phyloP scores from a whole-genome alignment of 495 filamentous ascomycete genomes.

The Umbilicaria muhlenbergii region DNA sequence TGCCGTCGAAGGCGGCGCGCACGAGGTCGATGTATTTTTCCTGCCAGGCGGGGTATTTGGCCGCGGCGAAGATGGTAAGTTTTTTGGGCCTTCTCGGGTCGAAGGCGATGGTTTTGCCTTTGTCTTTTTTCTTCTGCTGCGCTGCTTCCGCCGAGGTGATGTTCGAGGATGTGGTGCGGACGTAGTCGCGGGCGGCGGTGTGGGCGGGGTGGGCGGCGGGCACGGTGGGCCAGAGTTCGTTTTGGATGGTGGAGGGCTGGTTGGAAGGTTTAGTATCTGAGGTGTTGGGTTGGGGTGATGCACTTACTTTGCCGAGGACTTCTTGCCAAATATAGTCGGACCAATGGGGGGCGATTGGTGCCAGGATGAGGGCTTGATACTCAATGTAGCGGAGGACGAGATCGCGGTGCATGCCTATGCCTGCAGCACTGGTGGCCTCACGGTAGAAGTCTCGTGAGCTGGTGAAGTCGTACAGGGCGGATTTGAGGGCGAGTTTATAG shows the following conservation, averaged over 20 bases:
- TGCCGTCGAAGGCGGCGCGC: slow-evolving; percentile 41
- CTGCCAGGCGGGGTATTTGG: slow-evolving; percentile 75
- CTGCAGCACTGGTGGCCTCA: slow-evolving; percentile 55
- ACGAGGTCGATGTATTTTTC: slow-evolving; percentile 77
- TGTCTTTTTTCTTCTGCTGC: slow-evolving; percentile 67
- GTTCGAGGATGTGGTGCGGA: slow-evolving; percentile 54
- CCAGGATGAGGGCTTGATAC: slow-evolving; percentile 69
- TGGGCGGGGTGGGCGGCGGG: slow-evolving; percentile 44
- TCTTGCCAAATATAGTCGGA: slow-evolving; percentile 87
- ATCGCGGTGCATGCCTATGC: slow-evolving; percentile 70
- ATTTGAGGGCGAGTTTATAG: slow-evolving; percentile 88
- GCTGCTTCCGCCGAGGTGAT: slow-evolving; percentile 77
- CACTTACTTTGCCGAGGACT: slow-evolving; percentile 54
- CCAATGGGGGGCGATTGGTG: slow-evolving; percentile 83
- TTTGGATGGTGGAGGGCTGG: slow-evolving; percentile 53
- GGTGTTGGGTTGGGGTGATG: neutral
- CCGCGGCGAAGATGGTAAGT: slow-evolving; percentile 72
- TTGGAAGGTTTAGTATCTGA: neutral
- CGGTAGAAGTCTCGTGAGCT: slow-evolving; percentile 82
- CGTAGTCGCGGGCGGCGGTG: slow-evolving; percentile 65
- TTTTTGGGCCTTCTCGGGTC: slow-evolving; percentile 85
- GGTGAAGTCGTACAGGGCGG: slow-evolving; percentile 77
- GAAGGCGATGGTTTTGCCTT: slow-evolving; percentile 68
- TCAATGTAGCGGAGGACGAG: slow-evolving; percentile 63
- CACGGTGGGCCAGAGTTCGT: slow-evolving; percentile 55